Evolutionary conservation across 73 alveolate genomes (phyloP).

Genomic region (Urostyla sp.): DNA sequence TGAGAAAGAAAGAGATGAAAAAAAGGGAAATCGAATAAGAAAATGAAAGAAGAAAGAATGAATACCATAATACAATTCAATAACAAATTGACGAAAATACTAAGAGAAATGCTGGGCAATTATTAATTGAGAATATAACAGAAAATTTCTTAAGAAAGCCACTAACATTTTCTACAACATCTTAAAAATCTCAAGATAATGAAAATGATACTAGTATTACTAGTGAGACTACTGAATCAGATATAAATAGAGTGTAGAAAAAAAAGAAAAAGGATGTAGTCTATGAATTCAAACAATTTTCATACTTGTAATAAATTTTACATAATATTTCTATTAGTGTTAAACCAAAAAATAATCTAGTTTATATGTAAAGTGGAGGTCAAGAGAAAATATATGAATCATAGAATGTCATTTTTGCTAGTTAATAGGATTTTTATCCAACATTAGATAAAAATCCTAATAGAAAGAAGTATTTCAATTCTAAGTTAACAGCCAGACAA

Average conservation of each 20-base stretch:
- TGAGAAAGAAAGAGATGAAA: not conserved
- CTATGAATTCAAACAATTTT: slow-evolving; percentile 11
- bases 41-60: not conserved
- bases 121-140: not conserved
- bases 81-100: not conserved
- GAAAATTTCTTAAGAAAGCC: not conserved
- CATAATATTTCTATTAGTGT: not conserved
- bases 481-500: slow-evolving; percentile 21
- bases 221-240: slow-evolving; percentile 7
- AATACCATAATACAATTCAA: not conserved
- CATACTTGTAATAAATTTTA: slow-evolving; percentile 1
- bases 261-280: not conserved
- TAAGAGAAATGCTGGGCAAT: slow-evolving; percentile 4
- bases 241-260: not conserved
- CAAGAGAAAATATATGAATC: slow-evolving; percentile 20
- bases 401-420: not conserved
- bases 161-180: not conserved
- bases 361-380: slow-evolving; percentile 46
- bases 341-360: slow-evolving; percentile 15
- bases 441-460: slow-evolving; percentile 38
- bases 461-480: slow-evolving; percentile 3
- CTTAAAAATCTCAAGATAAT: not conserved
- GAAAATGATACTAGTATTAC: not conserved
- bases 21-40: not conserved
- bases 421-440: not conserved